Base-by-base conservation (phyloP, 2,329 filamentous ascomycete genomes). In the Ceratocystis variospora region DNA sequence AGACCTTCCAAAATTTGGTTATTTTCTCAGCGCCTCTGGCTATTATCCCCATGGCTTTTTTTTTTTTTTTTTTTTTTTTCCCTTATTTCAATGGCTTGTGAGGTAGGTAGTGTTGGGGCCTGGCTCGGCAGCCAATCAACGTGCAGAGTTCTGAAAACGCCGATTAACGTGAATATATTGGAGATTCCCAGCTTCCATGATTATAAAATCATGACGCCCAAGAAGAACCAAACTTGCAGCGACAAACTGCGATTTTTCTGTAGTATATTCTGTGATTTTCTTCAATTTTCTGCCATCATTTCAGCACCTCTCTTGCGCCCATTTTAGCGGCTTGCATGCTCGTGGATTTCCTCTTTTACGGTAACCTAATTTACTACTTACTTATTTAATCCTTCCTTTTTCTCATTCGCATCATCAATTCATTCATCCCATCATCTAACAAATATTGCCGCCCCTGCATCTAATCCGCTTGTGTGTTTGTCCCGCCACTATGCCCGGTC, bases 401-500 rank as follows among this genome's bases (percentile, higher is more conserved):
- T 28, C 41, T 19, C 25, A 25, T 61, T 33, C 8, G 12, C 63
- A 59, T 46, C 33, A 57, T 33, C 44, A 19, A 57, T 22, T 25
- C 33, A 41, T 22, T 62, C 41, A 33, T 62, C 25, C 5, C 55
- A 65, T 25, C 62, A 62, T 44, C 44, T 66, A 31, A 62, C 62
- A 62, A 46, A 44, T 55, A 25, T 55, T 41, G 8, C 46, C 19
- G 48, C 37, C 55, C 45, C 12, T 37, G n/a, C 59, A 31, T 48
- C 37, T 7, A 31, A 33, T 7, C 46, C 31, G 46, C 46, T 33
- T 41, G 37, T 41, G 37, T 41, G 12, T 41, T 41, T 41, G 37
- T 41, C 17, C 37, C 46, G 37, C 37, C 61, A 67, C 28, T 5
- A 67, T 67, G 66, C 63, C 66, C n/a, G 55, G 66, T 25, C 62